These are phyloP conservation scores for Candida ascalaphidarum DNA, from an alignment of 805 yeast genomes.

Conservation along the genomic window DNA sequence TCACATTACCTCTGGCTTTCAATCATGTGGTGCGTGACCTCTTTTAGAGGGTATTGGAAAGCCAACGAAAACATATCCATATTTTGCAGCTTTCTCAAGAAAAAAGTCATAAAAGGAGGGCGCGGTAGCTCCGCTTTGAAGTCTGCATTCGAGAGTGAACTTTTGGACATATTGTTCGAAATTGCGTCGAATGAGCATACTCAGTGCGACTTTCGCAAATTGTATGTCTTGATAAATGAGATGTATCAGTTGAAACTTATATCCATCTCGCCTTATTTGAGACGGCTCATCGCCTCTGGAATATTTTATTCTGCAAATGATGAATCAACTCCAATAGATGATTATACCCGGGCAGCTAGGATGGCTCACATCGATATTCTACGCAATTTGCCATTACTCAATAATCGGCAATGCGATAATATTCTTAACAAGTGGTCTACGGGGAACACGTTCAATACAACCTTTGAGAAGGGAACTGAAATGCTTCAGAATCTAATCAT, in stretches of 20 bases:
- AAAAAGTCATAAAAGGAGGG: constrained; percentile 20
- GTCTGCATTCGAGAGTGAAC: constrained; percentile 36
- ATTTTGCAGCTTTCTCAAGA: constrained; percentile 38
- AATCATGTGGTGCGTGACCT: constrained; percentile 33
- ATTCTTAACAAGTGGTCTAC: constrained; percentile 42
- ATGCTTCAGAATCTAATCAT: constrained; percentile 22
- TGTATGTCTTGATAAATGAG: constrained; percentile 44
- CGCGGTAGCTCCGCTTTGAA: constrained; percentile 18
- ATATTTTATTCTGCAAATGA: constrained; percentile 46
- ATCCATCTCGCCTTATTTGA: constrained; percentile 56
- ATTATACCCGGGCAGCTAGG: too few species aligned
- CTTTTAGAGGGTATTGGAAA: constrained; percentile 20
- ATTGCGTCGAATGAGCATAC: constrained; percentile 12
- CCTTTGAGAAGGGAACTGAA: constrained; percentile 31
- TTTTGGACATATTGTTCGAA: constrained; percentile 29
- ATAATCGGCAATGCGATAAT: constrained; percentile 47
- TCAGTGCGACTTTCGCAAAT: constrained; percentile 9
- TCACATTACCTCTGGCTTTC: constrained; percentile 22
- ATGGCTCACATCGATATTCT: constrained; percentile 46
- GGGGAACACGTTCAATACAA: constrained; percentile 18
- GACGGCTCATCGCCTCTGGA: constrained; percentile 82
- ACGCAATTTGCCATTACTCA: constrained; percentile 48
- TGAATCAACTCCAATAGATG: too few species aligned
- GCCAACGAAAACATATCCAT: constrained; percentile 24
- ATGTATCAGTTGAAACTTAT: constrained; percentile 43